Evolutionary conservation across 1,284 basidiomycete genomes (phyloP), one percentile per base, ranked within the genome.

Genomic region (Pyrrhoderma lamaoense): DNA sequence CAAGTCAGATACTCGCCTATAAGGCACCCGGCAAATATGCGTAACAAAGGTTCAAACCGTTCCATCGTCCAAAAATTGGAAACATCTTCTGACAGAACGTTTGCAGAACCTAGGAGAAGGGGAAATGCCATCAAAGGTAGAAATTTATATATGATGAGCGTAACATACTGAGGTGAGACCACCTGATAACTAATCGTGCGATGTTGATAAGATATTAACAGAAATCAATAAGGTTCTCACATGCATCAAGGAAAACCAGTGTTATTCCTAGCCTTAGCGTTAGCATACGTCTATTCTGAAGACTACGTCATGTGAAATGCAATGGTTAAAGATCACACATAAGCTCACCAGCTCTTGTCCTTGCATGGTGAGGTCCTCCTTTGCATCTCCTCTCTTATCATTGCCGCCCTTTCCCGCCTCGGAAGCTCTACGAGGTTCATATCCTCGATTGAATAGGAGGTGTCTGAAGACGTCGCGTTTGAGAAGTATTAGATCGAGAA

Each of bases 381-480:
- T 5, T 5, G 11, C 5, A 11, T 5, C 7, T 31, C 11, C 11
- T 5, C 11, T 11, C 27, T 31, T 31, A 40, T 56, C 38, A 8
- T 18, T 16, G 5, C n/a, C 38, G 5, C 38, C 4, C 14, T 18
- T 40, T 5, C 34, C 58, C 25, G 37, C 44, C 47, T 50, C 21
- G 22, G 46, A 39, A 35, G 42, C 18, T 34, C 56, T 9, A 56
- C 64, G 16, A 54, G 87, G 85, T 40, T 76, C 73, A 1, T 82
- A 69, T 3, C 82, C 88, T 40, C 89, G 74, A 61, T 96, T 96
- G 64, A 89, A 95, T n/a, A 96, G 70, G 21, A 96, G 68, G 68
- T 96, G 93, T 11, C 89, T 74, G 63, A 89, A 95, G 1, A 94
- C 92, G 19, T 82, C 82, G 18, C 88, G 75, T 64, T 94, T 95